These are phyloP conservation scores for Boletus coffeatus DNA, from an alignment of 1,284 basidiomycete species.

Conservation along the genomic window DNA sequence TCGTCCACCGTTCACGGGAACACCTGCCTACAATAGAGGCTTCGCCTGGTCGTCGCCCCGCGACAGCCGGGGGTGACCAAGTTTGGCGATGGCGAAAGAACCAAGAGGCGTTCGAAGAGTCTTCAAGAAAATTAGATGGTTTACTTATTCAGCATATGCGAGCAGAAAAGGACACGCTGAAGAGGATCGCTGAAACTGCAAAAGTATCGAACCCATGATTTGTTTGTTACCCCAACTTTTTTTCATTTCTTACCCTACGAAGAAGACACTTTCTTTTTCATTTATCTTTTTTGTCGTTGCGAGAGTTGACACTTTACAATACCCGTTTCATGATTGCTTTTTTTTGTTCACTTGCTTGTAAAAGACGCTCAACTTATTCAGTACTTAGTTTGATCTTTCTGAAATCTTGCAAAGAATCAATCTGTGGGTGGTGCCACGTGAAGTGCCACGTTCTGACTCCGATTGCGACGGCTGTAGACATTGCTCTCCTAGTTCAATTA, in stretches of 20 bases:
- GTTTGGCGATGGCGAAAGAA: slow-evolving; percentile 32
- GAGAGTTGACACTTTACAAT: slow-evolving; percentile 18
- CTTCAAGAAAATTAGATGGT: slow-evolving; percentile 60
- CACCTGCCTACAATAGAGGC: slow-evolving; percentile 18
- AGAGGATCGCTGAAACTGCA: slow-evolving; percentile 51
- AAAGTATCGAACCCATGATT: slow-evolving; percentile 31
- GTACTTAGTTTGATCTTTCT: slow-evolving; percentile 15
- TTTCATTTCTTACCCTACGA: slow-evolving; percentile 14
- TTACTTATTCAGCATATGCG: slow-evolving; percentile 72
- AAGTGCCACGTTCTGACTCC: slow-evolving; percentile 31
- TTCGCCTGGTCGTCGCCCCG: slow-evolving; percentile 19
- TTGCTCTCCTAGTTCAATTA: slow-evolving; percentile 6
- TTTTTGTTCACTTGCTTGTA: slow-evolving; percentile 25
- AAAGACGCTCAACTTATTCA: slow-evolving; percentile 21
- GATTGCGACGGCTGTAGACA: slow-evolving; percentile 23
- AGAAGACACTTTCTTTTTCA: slow-evolving; percentile 2
- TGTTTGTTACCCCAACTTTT: not conserved
- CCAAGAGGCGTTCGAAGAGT: slow-evolving; percentile 44
- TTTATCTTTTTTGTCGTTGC: slow-evolving; percentile 5
- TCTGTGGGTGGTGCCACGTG: slow-evolving; percentile 17
- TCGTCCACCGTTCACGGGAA: slow-evolving; percentile 28
- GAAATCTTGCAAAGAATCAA: not conserved
- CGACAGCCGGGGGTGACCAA: slow-evolving; percentile 27
- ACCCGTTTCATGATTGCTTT: slow-evolving; percentile 7
- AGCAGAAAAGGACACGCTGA: slow-evolving; percentile 65